Evolutionary conservation across 176 grass and related monocot genomes (phyloP).

Genomic region (Rhipidocladum racemiflorum): DNA sequence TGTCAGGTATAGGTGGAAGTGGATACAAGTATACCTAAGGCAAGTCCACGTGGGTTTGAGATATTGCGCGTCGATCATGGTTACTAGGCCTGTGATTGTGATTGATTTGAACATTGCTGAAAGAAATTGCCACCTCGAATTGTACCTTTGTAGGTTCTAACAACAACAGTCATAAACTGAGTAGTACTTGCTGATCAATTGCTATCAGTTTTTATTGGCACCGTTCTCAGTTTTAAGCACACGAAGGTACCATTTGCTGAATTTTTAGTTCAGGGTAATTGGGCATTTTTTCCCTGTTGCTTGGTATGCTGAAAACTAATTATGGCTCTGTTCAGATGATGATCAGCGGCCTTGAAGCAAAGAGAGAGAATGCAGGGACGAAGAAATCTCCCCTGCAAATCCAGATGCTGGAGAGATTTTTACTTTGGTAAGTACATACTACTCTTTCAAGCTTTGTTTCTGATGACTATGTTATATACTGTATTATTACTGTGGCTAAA

Average conservation of each 20-base stretch:
- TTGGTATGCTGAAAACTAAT: not conserved
- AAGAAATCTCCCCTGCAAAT: slow-evolving; percentile 77
- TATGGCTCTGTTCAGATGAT: slow-evolving; percentile 34
- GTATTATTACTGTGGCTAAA: not conserved
- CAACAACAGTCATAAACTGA: not conserved
- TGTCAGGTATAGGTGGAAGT: not conserved
- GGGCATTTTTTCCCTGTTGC: not conserved
- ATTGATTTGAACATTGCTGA: not conserved
- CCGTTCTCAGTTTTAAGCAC: not conserved
- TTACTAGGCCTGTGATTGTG: not conserved
- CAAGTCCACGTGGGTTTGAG: not conserved
- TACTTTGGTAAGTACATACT: slow-evolving; percentile 58
- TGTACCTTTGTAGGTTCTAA: not conserved
- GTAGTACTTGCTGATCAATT: not conserved
- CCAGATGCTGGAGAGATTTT: slow-evolving; percentile 65
- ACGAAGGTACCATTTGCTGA: not conserved
- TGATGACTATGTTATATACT: not conserved
- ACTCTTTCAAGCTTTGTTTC: not conserved
- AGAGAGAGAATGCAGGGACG: slow-evolving; percentile 42
- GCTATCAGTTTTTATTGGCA: not conserved
- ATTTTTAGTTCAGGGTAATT: not conserved
- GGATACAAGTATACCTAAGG: not conserved
- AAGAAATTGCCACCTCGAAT: not conserved
- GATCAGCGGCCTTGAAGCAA: not conserved
- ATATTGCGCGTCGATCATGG: not conserved